phyloP scores from a whole-genome alignment of 768 basidiomycete species.

The Termitomyces sp. region DNA sequence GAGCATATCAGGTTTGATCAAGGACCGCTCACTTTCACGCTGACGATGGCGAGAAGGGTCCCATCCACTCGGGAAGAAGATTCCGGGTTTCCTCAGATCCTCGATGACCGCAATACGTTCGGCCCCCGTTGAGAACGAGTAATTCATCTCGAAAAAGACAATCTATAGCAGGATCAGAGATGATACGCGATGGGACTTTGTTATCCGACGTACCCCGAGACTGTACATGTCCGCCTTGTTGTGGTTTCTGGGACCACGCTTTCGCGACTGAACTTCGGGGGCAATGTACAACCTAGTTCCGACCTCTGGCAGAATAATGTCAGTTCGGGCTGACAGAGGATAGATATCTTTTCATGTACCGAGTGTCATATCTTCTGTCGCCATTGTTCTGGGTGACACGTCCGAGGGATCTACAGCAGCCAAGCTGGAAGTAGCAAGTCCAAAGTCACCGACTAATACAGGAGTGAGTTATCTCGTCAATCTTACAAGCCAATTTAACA shows the following conservation, averaged over 20 bases:
- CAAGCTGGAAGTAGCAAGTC: conserved; percentile 78
- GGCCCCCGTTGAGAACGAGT: conserved; percentile 69
- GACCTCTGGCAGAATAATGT: conserved; percentile 49
- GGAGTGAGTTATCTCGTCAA: background rate
- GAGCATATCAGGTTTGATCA: background rate
- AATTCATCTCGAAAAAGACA: conserved; percentile 98
- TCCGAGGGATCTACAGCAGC: conserved; percentile 75
- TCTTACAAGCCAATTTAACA: background rate
- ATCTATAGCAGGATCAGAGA: conserved; percentile 41
- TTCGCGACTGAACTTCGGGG: conserved; percentile 74
- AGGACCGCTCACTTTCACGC: conserved; percentile 52
- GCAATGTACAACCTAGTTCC: conserved; percentile 92
- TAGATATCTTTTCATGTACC: conserved; percentile 32
- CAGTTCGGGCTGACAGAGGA: background rate
- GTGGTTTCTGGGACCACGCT: conserved; percentile 66
- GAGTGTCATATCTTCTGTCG: conserved; percentile 68
- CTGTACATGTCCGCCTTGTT: conserved; percentile 94
- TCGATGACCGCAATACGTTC: conserved; percentile 85
- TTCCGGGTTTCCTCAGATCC: conserved; percentile 62
- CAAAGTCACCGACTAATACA: conserved; percentile 81
- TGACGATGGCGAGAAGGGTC: conserved; percentile 53
- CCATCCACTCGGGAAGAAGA: conserved; percentile 80
- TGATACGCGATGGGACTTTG: background rate
- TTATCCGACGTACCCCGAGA: conserved; percentile 58
- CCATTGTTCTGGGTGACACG: conserved; percentile 38